Evolutionary conservation across 2,329 filamentous ascomycete species (phyloP).

Genomic region (Cladosporium sp.): DNA sequence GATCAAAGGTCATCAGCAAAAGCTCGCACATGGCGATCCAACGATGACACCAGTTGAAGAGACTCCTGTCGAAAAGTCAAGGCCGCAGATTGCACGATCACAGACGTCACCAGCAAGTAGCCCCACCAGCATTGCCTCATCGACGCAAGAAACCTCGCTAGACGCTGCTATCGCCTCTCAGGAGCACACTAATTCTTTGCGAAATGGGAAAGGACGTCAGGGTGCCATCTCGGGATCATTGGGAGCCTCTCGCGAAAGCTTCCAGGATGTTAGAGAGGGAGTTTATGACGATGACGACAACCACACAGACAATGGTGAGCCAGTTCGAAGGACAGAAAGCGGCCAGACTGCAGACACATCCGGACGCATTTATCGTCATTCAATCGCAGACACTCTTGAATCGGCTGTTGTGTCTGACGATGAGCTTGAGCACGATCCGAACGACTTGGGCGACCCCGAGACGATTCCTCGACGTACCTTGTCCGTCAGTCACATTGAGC

Average conservation of each 20-base stretch:
- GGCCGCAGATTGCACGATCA: constrained; percentile 21
- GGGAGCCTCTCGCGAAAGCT: constrained; percentile 1
- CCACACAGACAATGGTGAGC: constrained; percentile 38
- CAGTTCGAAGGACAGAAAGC: not conserved
- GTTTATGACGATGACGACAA: constrained; percentile 45
- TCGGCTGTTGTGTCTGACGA: not conserved
- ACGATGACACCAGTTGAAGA: constrained; percentile 19
- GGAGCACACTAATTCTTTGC: constrained; percentile 32
- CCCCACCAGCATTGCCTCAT: constrained; percentile 21
- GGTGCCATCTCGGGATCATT: not conserved
- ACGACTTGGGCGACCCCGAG: not conserved
- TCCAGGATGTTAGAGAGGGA: constrained; percentile 17
- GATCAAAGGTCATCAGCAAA: constrained; percentile 39
- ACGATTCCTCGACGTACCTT: constrained; percentile 47
- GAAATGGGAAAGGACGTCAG: constrained; percentile 15
- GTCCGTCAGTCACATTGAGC: constrained; percentile 42
- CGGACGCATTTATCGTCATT: not conserved
- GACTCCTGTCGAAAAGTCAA: constrained; percentile 8
- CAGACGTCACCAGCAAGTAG: constrained; percentile 26
- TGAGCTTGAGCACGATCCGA: not conserved
- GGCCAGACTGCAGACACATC: not conserved
- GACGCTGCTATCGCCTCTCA: constrained; percentile 32
- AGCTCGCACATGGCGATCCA: constrained; percentile 30
- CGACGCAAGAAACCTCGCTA: constrained; percentile 17
- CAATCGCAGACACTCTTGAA: not conserved